A percentile compares a stretch with the other conserved stretches of the same genome.
Evolutionary conservation across 2,329 filamentous ascomycete genomes (phyloP).

Genomic region (Aureobasidium vineae): DNA sequence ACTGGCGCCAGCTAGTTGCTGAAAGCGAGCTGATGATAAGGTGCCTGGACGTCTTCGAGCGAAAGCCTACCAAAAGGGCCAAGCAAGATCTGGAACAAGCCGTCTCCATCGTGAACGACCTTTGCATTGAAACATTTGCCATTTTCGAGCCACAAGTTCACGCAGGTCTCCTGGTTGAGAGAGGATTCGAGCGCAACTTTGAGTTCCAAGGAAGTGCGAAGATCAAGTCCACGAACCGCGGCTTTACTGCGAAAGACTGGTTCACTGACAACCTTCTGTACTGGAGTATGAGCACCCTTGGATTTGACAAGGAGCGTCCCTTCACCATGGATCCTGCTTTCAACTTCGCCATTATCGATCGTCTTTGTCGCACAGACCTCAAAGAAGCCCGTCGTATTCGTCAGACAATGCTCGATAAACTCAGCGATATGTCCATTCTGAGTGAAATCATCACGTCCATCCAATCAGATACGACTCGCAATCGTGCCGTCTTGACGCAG

Average conservation of each 20-base stretch:
- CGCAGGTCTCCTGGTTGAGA: neutral
- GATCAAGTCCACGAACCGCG: neutral
- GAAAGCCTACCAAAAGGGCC: neutral
- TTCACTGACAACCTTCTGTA: constrained; percentile 11
- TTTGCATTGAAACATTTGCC: neutral
- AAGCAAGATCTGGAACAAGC: neutral
- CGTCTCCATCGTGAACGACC: neutral
- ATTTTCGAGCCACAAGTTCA: neutral
- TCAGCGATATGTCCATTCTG: constrained; percentile 2
- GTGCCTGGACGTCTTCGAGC: neutral
- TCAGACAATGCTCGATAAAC: neutral
- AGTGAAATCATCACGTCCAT: neutral
- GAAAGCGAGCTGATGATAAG: neutral
- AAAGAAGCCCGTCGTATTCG: neutral
- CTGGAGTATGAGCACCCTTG: neutral
- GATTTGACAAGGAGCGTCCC: neutral
- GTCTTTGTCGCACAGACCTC: neutral
- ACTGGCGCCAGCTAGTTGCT: constrained; percentile 7
- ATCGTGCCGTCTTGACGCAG: neutral
- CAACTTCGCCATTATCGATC: constrained; percentile 1
- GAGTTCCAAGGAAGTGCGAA: neutral
- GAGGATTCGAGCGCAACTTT: constrained; percentile 1
- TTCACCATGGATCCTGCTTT: constrained; percentile 8
- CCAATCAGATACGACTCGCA: neutral
- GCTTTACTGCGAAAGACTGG: neutral